Conservation (phyloP, 768 basidiomycete genomes). For the Trametes meyenii region DNA sequence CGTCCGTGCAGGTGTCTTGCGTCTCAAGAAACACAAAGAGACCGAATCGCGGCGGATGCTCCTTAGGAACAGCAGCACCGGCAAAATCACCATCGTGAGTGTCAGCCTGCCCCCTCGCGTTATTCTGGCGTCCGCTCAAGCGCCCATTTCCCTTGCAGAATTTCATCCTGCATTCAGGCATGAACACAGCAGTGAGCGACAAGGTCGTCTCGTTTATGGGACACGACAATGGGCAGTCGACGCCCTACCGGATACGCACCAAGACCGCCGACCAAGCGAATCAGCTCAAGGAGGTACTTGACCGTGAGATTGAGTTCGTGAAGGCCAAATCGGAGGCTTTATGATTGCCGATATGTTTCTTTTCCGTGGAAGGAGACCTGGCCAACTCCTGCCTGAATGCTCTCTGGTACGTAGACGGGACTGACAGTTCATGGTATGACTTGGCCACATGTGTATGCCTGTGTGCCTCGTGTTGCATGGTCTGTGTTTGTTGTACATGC, state of each 20-base stretch:
- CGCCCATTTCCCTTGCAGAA: conserved; percentile 52
- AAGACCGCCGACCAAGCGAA: conserved; percentile 60
- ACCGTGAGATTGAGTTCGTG: conserved; percentile 59
- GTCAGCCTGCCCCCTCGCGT: neutral
- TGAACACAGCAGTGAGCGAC: conserved; percentile 56
- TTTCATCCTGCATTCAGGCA: conserved; percentile 63
- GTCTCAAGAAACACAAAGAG: conserved; percentile 75
- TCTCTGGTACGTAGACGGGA: neutral
- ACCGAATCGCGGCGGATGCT: conserved; percentile 60
- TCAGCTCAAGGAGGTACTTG: conserved; percentile 59
- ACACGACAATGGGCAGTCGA: conserved; percentile 60
- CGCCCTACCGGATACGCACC: conserved; percentile 64
- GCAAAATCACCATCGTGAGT: conserved; percentile 75
- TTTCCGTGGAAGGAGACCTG: neutral
- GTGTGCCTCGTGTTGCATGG: neutral
- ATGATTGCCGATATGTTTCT: neutral
- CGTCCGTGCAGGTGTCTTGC: conserved; percentile 55
- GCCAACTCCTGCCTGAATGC: neutral
- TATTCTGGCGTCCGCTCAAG: neutral
- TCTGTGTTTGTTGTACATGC: conserved; percentile 19
- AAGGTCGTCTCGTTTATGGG: conserved; percentile 68
- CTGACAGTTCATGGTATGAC: neutral
- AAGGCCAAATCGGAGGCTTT: conserved; percentile 25
- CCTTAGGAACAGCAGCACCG: conserved; percentile 72
- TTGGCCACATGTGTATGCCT: conserved; percentile 8